Evolutionary conservation across 1,139 yeast genomes (phyloP).

Genomic region (Zygosaccharomyces pseudobailii): DNA sequence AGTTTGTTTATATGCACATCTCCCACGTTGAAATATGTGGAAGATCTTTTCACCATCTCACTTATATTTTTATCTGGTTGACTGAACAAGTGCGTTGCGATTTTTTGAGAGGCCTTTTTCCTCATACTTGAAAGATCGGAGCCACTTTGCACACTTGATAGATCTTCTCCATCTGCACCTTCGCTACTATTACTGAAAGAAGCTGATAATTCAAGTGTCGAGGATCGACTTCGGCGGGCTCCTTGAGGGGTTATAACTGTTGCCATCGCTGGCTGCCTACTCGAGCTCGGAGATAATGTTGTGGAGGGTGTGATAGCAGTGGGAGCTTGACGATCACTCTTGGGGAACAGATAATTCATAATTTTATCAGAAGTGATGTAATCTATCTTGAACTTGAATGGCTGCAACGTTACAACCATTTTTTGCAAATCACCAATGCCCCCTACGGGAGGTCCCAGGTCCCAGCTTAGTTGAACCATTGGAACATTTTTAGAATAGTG

Average conservation of each 20-base stretch:
- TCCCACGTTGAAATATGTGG: conserved; percentile 60
- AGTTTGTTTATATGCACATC: conserved; percentile 52
- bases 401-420: conserved; percentile 50
- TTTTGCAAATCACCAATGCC: conserved; percentile 69
- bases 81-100: conserved; percentile 12
- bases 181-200: conserved; percentile 6
- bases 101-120: conserved; percentile 10
- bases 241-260: conserved; percentile 6
- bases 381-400: conserved; percentile 70
- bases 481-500: conserved; percentile 26
- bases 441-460: conserved; percentile 73
- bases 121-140: conserved; percentile 3
- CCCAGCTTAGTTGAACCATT: conserved; percentile 61
- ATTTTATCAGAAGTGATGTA: conserved; percentile 58
- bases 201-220: conserved; percentile 6
- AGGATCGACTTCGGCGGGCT: conserved; percentile 7
- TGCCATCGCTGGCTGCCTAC: conserved; percentile 9
- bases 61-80: conserved; percentile 39
- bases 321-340: conserved; percentile 14
- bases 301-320: neutral
- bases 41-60: conserved; percentile 61
- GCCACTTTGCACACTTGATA: conserved; percentile 10
- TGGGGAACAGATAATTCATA: conserved; percentile 63
- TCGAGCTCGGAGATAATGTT: neutral
- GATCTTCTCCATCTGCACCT: conserved; percentile 16